phyloP scores from a whole-genome alignment of 768 basidiomycete genomes.

The Dendrothele bispora region DNA sequence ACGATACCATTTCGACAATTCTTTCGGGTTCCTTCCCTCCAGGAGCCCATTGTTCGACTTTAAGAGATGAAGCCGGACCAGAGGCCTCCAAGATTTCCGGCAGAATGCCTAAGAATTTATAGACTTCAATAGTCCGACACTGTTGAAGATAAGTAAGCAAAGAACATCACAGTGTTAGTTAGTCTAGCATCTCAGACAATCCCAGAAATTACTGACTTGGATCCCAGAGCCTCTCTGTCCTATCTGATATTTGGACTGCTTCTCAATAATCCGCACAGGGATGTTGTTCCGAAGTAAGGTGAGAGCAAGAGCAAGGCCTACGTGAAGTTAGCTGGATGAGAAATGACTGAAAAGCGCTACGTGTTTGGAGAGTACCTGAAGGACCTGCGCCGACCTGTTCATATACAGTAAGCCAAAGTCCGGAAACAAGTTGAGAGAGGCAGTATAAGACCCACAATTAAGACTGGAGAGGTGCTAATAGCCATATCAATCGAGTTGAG shows the following conservation, averaged over 20 bases:
- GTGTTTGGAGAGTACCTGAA: background rate
- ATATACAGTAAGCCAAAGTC: background rate
- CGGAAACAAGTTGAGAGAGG: background rate
- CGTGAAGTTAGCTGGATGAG: conserved; percentile 9
- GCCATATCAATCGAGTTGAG: too few species aligned
- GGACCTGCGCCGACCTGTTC: conserved; percentile 6
- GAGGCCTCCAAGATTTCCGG: conserved; percentile 11
- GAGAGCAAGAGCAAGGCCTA: conserved; percentile 30
- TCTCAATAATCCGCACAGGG: conserved; percentile 33
- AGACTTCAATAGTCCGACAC: conserved; percentile 25
- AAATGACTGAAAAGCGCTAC: too few species aligned
- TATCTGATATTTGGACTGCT: conserved; percentile 13
- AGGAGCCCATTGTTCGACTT: conserved; percentile 9
- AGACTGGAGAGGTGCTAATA: background rate
- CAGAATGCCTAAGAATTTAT: conserved; percentile 21
- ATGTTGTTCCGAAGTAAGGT: conserved; percentile 27
- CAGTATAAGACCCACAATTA: background rate
- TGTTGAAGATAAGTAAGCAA: too few species aligned
- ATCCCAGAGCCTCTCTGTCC: conserved; percentile 26
- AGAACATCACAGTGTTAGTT: background rate
- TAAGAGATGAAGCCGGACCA: background rate
- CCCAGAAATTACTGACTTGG: conserved; percentile 12
- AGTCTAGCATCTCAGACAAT: background rate
- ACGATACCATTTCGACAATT: background rate
- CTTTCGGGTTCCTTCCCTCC: conserved; percentile 4